Evolutionary conservation across 148 eudicot genomes (phyloP).

Genomic region (Limonium bicolor): DNA sequence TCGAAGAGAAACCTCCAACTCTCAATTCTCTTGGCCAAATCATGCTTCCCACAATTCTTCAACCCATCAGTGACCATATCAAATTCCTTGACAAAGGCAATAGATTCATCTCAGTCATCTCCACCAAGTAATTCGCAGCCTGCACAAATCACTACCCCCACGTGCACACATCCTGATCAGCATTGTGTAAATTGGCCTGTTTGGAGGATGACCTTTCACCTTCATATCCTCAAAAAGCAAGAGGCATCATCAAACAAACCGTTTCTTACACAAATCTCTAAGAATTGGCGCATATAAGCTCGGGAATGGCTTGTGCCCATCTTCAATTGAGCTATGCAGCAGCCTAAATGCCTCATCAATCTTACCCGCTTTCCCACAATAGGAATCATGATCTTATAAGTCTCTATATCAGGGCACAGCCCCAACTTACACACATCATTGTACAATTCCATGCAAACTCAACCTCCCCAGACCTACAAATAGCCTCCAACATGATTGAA

Average conservation of each 20-base stretch:
- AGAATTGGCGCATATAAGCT: conserved; percentile 92
- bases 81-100: conserved; percentile 61
- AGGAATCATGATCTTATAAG: conserved; percentile 70
- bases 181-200: conserved; percentile 85
- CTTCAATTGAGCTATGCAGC: conserved; percentile 74
- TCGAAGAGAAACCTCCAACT: conserved; percentile 65
- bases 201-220: conserved; percentile 69
- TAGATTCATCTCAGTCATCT: conserved; percentile 78
- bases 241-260: conserved; percentile 91
- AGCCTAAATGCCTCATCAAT: conserved; percentile 66
- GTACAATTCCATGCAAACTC: conserved; percentile 62
- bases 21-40: conserved; percentile 77
- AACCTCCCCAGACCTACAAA: conserved; percentile 57
- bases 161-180: conserved; percentile 79
- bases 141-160: conserved; percentile 79
- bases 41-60: conserved; percentile 88
- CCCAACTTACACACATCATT: conserved; percentile 57
- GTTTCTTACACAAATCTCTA: conserved; percentile 58
- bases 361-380: conserved; percentile 41
- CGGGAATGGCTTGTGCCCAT: conserved; percentile 83
- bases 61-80: conserved; percentile 97
- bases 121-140: conserved; percentile 90
- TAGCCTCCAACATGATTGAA: conserved; percentile 60
- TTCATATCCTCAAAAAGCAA: conserved; percentile 94
- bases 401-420: conserved; percentile 54